Conservation (phyloP, 2,329 filamentous ascomycete species). For the Diatrype stigma region DNA sequence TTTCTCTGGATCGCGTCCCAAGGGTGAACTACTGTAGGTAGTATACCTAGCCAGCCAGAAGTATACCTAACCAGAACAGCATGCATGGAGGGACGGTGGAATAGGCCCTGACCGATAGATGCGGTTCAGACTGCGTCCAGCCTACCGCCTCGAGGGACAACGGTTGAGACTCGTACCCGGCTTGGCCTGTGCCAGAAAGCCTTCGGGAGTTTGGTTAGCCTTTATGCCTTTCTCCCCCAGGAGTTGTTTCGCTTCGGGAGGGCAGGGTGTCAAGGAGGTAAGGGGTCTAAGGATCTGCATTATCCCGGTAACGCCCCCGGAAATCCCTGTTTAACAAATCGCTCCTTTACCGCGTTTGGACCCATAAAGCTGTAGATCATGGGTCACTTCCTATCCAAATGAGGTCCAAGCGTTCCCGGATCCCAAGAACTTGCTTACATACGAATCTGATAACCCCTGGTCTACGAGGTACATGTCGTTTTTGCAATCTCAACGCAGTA, state of each 20-base stretch:
- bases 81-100: background rate
- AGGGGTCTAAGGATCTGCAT: conserved; percentile 11
- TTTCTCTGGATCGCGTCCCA: no score
- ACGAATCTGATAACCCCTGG: background rate
- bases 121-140: conserved; percentile 1
- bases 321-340: conserved; percentile 4
- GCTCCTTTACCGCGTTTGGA: conserved; percentile 11
- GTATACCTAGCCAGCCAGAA: no score
- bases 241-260: conserved; percentile 17
- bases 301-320: conserved; percentile 4
- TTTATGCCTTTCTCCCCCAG: conserved; percentile 18
- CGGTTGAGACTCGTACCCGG: background rate
- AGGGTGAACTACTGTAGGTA: no score
- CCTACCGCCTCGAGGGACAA: background rate
- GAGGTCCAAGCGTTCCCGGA: background rate
- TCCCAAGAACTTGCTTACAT: background rate
- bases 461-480: no score
- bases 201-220: conserved; percentile 18
- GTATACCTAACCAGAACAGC: no score
- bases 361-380: background rate
- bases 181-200: conserved; percentile 19
- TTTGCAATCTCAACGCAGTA: no score
- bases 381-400: background rate
- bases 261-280: conserved; percentile 17
- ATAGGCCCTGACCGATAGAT: conserved; percentile 5